Percentiles rank a stretch among this genome's conserved stretches.
Evolutionary conservation across 164 flowering plant genomes (phyloP).

Genomic region (Aristolochia contorta): DNA sequence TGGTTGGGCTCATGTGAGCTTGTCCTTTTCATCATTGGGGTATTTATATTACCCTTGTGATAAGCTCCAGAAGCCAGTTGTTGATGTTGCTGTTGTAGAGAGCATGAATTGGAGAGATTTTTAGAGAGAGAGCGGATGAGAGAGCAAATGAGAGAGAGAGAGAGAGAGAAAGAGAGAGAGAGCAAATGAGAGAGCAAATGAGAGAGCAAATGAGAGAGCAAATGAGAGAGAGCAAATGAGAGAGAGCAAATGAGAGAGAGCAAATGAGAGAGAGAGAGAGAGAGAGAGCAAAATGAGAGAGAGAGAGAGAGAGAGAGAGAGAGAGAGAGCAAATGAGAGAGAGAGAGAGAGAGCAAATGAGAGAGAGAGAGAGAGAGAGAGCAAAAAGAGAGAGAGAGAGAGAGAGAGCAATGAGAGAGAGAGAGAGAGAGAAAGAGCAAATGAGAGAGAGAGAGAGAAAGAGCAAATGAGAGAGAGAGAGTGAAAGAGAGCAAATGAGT

Average conservation of each 20-base stretch:
- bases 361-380: background rate
- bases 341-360: too few relatives aligned
- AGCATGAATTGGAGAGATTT: slow-evolving; percentile 13
- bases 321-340: background rate
- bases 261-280: background rate
- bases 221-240: background rate
- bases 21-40: slow-evolving; percentile 44
- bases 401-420: background rate
- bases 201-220: too few relatives aligned
- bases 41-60: slow-evolving; percentile 4
- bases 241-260: too few relatives aligned
- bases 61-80: slow-evolving; percentile 26
- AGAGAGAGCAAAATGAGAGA: background rate
- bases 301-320: background rate
- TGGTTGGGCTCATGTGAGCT: slow-evolving; percentile 74
- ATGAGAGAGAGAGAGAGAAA: background rate
- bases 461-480: background rate
- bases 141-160: too few relatives aligned
- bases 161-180: background rate
- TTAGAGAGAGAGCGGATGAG: too few relatives aligned
- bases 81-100: slow-evolving; percentile 13
- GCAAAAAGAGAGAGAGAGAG: too few relatives aligned
- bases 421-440: background rate
- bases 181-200: too few relatives aligned
- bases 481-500: background rate